Percentiles rank a stretch among this genome's conserved stretches.
These are phyloP conservation scores for Albophoma yamanashiensis DNA, from an alignment of 2,329 filamentous ascomycete genomes.

Conservation along the genomic window DNA sequence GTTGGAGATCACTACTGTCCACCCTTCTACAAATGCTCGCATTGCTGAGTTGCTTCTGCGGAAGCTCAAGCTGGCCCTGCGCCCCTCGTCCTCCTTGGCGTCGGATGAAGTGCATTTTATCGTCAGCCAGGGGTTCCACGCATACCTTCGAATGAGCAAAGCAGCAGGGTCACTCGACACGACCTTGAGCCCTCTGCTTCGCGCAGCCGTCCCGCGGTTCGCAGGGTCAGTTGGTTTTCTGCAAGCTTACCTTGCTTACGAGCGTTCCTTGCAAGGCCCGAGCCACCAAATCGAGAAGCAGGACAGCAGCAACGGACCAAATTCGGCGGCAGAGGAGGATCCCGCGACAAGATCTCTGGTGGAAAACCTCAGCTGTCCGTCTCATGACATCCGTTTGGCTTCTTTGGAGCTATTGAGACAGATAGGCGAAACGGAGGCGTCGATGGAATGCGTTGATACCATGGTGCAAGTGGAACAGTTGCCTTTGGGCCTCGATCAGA, in stretches of 20 bases:
- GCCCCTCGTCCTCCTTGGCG: slow-evolving; percentile 46
- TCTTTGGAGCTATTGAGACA: slow-evolving; percentile 63
- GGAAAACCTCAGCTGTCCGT: slow-evolving; percentile 63
- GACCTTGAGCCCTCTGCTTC: slow-evolving; percentile 53
- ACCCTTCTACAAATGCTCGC: slow-evolving; percentile 55
- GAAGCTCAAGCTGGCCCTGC: slow-evolving; percentile 55
- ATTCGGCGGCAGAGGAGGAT: slow-evolving; percentile 38
- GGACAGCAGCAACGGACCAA: slow-evolving; percentile 30
- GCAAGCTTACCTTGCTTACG: slow-evolving; percentile 48
- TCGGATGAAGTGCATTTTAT: slow-evolving; percentile 62
- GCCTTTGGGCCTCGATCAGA: slow-evolving; percentile 64
- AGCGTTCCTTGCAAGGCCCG: slow-evolving; percentile 20
- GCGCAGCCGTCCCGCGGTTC: slow-evolving; percentile 55
- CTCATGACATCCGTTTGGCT: slow-evolving; percentile 60
- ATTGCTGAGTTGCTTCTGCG: slow-evolving; percentile 55
- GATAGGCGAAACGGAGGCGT: slow-evolving; percentile 27
- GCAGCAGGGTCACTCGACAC: slow-evolving; percentile 46
- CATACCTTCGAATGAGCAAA: slow-evolving; percentile 57
- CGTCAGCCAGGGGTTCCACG: slow-evolving; percentile 62
- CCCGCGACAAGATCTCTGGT: slow-evolving; percentile 55
- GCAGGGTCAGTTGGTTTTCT: slow-evolving; percentile 56
- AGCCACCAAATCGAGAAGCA: slow-evolving; percentile 8
- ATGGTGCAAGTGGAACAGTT: slow-evolving; percentile 76
- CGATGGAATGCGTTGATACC: slow-evolving; percentile 22
- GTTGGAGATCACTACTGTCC: slow-evolving; percentile 49